phyloP scores from a whole-genome alignment of 1,284 basidiomycete genomes.

The Naganishia sp. region DNA sequence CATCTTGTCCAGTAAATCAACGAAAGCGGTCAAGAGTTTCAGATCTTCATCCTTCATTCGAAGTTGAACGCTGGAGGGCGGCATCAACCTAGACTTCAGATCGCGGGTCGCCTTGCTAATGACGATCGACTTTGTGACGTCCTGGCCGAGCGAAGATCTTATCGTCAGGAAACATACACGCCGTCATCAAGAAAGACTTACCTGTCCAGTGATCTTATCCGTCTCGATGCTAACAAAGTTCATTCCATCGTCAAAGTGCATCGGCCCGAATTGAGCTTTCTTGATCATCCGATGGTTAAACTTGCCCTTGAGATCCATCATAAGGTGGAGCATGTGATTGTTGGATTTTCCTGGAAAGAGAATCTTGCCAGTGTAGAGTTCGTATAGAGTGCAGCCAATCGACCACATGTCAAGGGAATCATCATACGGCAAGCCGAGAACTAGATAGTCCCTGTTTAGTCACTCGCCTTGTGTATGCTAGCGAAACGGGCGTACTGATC shows the following conservation, averaged over 20 bases:
- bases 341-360: constrained; percentile 95
- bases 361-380: constrained; percentile 97
- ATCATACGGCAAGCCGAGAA: constrained; percentile 93
- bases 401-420: constrained; percentile 95
- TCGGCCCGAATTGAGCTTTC: constrained; percentile 83
- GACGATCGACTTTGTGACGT: constrained; percentile 75
- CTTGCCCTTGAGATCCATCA: constrained; percentile 95
- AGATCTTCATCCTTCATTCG: constrained; percentile 86
- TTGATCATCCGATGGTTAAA: constrained; percentile 94
- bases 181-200: constrained; percentile 53
- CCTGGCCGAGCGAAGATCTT: constrained; percentile 57
- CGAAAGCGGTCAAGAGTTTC: constrained; percentile 77
- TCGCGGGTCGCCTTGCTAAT: constrained; percentile 82
- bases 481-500: constrained; percentile 71
- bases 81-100: constrained; percentile 77
- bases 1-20: constrained; percentile 90
- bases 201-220: constrained; percentile 77
- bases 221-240: constrained; percentile 67
- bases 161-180: constrained; percentile 18
- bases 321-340: constrained; percentile 95
- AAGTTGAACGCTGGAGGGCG: constrained; percentile 64
- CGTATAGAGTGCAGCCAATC: constrained; percentile 94
- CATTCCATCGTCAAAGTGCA: constrained; percentile 88
- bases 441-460: constrained; percentile 55
- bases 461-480: not conserved